phyloP scores from a whole-genome alignment of 257 asterid species.

The Orobanche coerulescens region DNA sequence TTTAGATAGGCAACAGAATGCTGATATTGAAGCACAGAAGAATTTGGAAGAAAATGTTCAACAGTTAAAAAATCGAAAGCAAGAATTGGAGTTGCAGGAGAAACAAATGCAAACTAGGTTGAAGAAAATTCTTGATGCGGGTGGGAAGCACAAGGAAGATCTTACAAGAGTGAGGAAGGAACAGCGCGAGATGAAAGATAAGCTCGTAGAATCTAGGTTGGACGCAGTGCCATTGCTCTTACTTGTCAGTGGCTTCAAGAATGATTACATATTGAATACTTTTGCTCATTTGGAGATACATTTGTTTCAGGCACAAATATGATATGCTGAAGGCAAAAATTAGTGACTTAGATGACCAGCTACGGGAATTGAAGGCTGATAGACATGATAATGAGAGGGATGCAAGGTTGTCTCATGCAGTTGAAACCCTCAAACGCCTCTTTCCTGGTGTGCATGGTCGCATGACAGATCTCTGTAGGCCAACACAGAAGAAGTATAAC shows the following conservation, averaged over 20 bases:
- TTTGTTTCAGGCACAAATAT: conserved; percentile 51
- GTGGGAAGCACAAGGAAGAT: conserved; percentile 71
- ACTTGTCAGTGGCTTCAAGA: conserved; percentile 19
- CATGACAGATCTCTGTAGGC: conserved; percentile 96
- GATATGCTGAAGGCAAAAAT: conserved; percentile 69
- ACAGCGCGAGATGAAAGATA: conserved; percentile 76
- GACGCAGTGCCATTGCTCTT: conserved; percentile 20
- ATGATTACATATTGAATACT: conserved; percentile 13
- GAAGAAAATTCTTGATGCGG: conserved; percentile 66
- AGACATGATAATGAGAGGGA: conserved; percentile 95
- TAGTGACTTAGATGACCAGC: conserved; percentile 66
- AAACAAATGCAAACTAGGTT: conserved; percentile 75
- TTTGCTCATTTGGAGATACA: conserved; percentile 8
- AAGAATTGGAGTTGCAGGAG: conserved; percentile 86
- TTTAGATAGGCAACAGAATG: conserved; percentile 87
- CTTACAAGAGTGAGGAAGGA: conserved; percentile 59
- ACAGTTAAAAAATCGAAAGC: conserved; percentile 77
- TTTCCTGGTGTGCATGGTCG: conserved; percentile 99
- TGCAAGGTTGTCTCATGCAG: conserved; percentile 79
- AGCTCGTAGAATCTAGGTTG: conserved; percentile 71
- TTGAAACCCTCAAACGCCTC: conserved; percentile 80
- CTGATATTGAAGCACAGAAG: conserved; percentile 77
- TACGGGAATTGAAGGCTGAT: conserved; percentile 92
- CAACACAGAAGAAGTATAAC: conserved; percentile 85
- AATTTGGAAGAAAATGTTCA: conserved; percentile 91